phyloP scores from a whole-genome alignment of 345 rosid species.

The Brassica carinata region DNA sequence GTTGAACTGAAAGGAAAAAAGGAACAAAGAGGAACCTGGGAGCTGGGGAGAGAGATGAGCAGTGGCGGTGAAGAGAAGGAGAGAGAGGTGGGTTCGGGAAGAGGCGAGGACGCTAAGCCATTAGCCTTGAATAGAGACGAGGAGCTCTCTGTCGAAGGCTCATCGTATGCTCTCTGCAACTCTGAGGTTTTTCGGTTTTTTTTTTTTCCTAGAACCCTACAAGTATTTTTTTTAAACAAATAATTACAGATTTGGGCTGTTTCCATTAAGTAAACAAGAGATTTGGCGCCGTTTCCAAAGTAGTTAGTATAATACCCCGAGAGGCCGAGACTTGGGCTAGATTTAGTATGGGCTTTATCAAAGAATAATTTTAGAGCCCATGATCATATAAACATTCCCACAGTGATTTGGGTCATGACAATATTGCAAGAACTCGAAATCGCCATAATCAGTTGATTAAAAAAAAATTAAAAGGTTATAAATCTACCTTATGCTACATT shows the following conservation, averaged over 20 bases:
- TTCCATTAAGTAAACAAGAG: not conserved
- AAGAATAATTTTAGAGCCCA: not conserved
- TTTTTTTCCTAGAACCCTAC: conserved; percentile 20
- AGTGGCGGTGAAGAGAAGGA: not conserved
- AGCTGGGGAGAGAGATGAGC: not conserved
- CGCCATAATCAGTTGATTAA: too few relatives aligned
- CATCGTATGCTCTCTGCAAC: conserved; percentile 1
- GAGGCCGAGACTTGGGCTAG: not conserved
- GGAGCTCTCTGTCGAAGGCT: conserved; percentile 35
- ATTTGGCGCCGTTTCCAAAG: not conserved
- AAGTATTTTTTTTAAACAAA: not conserved
- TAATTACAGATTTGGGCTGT: too few relatives aligned
- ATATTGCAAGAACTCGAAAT: not conserved
- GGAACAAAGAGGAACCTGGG: not conserved
- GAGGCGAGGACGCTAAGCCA: conserved; percentile 40
- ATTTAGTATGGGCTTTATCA: conserved; percentile 8
- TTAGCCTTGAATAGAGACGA: conserved; percentile 28
- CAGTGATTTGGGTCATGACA: not conserved
- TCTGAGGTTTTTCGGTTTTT: not conserved
- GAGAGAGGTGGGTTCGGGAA: conserved; percentile 13
- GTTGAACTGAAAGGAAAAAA: not conserved
- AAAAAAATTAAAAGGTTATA: too few relatives aligned
- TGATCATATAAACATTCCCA: not conserved
- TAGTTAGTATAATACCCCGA: not conserved
- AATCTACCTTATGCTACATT: too few relatives aligned